Conservation (phyloP, 495 filamentous ascomycete genomes). For the Lasiosphaeriaceae sp. region DNA sequence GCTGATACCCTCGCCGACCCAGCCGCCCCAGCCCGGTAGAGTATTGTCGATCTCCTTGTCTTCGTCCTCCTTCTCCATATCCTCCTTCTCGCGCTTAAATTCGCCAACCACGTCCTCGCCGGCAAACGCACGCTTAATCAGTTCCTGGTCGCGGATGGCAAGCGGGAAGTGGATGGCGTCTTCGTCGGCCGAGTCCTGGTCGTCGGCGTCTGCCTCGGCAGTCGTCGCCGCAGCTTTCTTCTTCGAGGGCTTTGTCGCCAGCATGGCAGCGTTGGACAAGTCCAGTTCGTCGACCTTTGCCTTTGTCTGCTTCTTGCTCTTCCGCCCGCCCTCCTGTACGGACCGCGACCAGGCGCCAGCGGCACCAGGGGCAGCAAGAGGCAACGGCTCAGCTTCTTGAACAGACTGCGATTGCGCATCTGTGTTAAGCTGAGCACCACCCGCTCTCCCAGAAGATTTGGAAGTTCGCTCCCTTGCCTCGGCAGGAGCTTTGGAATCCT, state of each 20-base stretch:
- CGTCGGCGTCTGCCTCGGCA: slow-evolving; percentile 11
- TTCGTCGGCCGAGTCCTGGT: slow-evolving; percentile 51
- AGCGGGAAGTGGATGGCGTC: slow-evolving; percentile 55
- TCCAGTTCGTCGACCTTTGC: slow-evolving; percentile 33
- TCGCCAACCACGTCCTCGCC: slow-evolving; percentile 82
- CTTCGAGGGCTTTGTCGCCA: slow-evolving; percentile 24
- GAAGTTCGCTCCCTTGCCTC: background rate
- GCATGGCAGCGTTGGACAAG: slow-evolving; percentile 33
- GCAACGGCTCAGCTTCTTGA: slow-evolving; percentile 7
- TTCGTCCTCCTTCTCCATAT: slow-evolving; percentile 70
- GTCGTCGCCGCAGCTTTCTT: slow-evolving; percentile 2
- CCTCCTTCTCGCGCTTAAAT: slow-evolving; percentile 77
- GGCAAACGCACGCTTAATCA: slow-evolving; percentile 83
- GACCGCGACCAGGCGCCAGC: slow-evolving; percentile 33
- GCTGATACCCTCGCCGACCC: slow-evolving; percentile 79
- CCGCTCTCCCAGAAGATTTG: background rate
- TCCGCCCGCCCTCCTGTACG: slow-evolving; percentile 25
- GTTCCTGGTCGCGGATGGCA: slow-evolving; percentile 70
- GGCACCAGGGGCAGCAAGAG: background rate
- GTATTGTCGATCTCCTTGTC: slow-evolving; percentile 81
- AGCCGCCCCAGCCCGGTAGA: slow-evolving; percentile 85
- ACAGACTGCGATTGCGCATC: background rate
- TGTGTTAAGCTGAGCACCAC: background rate
- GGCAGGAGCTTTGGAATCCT: background rate
- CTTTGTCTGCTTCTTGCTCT: slow-evolving; percentile 28